These are phyloP conservation scores for Yamadazyma atmosphaerica DNA, from an alignment of 1,139 yeast species.

Conservation along the genomic window DNA sequence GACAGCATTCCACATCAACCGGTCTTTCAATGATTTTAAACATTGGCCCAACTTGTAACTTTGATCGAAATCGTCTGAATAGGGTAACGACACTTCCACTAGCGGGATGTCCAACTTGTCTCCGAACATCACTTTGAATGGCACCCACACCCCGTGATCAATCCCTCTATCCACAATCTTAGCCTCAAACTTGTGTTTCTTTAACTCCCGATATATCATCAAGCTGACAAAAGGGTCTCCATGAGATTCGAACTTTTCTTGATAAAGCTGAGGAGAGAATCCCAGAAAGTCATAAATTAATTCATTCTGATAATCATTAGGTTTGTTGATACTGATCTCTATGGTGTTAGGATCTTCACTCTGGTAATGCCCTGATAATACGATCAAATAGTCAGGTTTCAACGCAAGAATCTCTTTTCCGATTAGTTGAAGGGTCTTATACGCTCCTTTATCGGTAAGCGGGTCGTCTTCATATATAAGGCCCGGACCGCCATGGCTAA, in stretches of 20 bases:
- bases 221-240: slow-evolving; percentile 44
- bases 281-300: slow-evolving; percentile 74
- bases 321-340: slow-evolving; percentile 46
- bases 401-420: slow-evolving; percentile 48
- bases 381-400: slow-evolving; percentile 64
- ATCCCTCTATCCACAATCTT: slow-evolving; percentile 56
- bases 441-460: slow-evolving; percentile 58
- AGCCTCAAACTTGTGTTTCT: slow-evolving; percentile 43
- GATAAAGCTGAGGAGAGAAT: slow-evolving; percentile 64
- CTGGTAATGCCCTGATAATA: slow-evolving; percentile 81
- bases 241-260: slow-evolving; percentile 57
- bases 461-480: slow-evolving; percentile 54
- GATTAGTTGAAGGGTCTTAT: slow-evolving; percentile 44
- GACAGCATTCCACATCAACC: slow-evolving; percentile 34
- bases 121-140: slow-evolving; percentile 69
- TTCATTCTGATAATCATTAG: slow-evolving; percentile 17
- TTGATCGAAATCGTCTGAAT: slow-evolving; percentile 44
- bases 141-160: slow-evolving; percentile 86
- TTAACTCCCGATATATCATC: slow-evolving; percentile 43
- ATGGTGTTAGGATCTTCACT: slow-evolving; percentile 39
- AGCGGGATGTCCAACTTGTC: slow-evolving; percentile 51
- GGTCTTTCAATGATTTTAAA: slow-evolving; percentile 50
- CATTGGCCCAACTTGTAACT: slow-evolving; percentile 59
- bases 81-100: slow-evolving; percentile 64
- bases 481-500: slow-evolving; percentile 81